Percentiles rank a stretch among this genome's conserved stretches.
These are phyloP conservation scores for Breynia disticha DNA, from an alignment of 441 rosid genomes.

Conservation along the genomic window DNA sequence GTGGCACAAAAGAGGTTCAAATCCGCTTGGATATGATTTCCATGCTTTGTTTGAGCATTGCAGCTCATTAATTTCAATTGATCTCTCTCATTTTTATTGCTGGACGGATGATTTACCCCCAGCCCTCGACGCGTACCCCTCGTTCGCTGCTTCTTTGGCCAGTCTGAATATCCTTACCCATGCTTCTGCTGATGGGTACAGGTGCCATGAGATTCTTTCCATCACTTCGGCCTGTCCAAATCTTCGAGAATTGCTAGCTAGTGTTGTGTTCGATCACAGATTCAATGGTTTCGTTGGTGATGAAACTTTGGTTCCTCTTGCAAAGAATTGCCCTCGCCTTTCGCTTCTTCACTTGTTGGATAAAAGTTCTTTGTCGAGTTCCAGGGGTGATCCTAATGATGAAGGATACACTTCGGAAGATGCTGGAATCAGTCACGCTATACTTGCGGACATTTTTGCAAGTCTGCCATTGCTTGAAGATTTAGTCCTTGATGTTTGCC, in stretches of 20 bases:
- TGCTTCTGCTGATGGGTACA: conserved; percentile 52
- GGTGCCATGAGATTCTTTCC: conserved; percentile 46
- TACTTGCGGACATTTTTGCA: conserved; percentile 35
- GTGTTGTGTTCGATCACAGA: conserved; percentile 65
- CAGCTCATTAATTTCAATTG: conserved; percentile 34
- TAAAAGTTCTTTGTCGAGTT: conserved; percentile 30
- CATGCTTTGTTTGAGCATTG: conserved; percentile 38
- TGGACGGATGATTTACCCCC: conserved; percentile 75
- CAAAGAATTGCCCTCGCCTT: conserved; percentile 42
- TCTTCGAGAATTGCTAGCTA: conserved; percentile 40
- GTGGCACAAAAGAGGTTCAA: conserved; percentile 6
- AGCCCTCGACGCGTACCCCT: conserved; percentile 35
- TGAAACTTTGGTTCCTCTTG: conserved; percentile 44
- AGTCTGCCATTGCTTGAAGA: conserved; percentile 42
- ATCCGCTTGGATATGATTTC: conserved; percentile 45
- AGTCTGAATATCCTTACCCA: conserved; percentile 49
- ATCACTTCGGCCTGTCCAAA: conserved; percentile 49
- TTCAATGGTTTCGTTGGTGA: conserved; percentile 56
- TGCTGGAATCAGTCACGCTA: conserved; percentile 32
- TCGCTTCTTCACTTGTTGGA: conserved; percentile 53
- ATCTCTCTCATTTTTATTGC: conserved; percentile 56
- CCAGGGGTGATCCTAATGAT: conserved; percentile 36
- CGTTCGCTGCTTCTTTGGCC: conserved; percentile 29
- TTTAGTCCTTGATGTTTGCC: conserved; percentile 49
- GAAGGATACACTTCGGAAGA: conserved; percentile 41